Evolutionary conservation across 2,329 filamentous ascomycete genomes (phyloP), one percentile per base, ranked within the genome.

Genomic region (Neophaeococcomyces mojaviensis): DNA sequence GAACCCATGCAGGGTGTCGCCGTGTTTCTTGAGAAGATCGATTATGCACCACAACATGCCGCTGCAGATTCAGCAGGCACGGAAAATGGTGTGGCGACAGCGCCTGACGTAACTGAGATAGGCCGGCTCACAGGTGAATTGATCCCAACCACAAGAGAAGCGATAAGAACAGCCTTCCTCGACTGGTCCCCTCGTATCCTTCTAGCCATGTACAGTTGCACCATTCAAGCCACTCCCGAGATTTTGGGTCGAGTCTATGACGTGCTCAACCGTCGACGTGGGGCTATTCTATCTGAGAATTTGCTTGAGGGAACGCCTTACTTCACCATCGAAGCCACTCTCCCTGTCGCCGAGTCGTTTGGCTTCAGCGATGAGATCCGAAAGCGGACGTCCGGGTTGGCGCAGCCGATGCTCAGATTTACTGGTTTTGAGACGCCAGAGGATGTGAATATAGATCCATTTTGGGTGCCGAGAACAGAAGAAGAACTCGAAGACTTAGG

Each of bases 151-250:
- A 82, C 90, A 15, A 87, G 90, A 55, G 81, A 87, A 37, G 78
- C 82, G n/a, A 88, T 98, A 50, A 79, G 83, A 41, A 74, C 82
- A 53, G 90, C 83, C 18, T 95, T 97, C 72, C 72, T 96, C 15
- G 92, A 97, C 71, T 98, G 92, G 92, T 90, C 84, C 32, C 86
- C 92, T 0, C 82, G 92, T n/a, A 78, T 98, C 55, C 80, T 97
- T 69, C 79, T 98, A 36, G 92, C 92, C 42, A 97, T 97, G 88
- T 98, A 98, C 71, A 88, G 81, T 46, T 95, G 90, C 64, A 92
- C 97, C 64, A 97, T 98, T 59, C 92, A 97, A 74, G 88, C 90
- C 24, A 63, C 57, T 80, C 81, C 89, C 58, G 92, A 97, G 66
- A 92, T 97, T 34, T 80, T 98, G 4, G 92, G 92, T 18, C 83